phyloP scores from a whole-genome alignment of 2,329 filamentous ascomycete genomes.

The Penicillium frequentans region DNA sequence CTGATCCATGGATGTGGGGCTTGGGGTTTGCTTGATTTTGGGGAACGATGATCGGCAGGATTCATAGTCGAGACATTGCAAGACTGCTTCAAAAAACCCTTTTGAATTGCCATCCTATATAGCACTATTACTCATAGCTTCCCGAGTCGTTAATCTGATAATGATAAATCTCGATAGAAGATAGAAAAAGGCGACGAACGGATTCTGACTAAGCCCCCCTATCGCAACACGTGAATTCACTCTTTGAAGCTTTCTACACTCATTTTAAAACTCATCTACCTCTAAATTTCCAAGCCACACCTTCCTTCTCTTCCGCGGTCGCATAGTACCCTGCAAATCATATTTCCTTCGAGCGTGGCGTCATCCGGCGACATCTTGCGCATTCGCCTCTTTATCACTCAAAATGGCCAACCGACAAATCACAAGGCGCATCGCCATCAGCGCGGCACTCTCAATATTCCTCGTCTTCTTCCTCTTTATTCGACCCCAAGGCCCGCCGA shows the following conservation, averaged over 20 bases:
- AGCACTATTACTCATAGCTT: too few species aligned
- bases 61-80: neutral
- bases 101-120: neutral
- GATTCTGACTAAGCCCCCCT: neutral
- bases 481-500: constrained; percentile 34
- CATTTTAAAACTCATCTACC: neutral
- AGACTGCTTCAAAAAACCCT: neutral
- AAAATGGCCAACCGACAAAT: constrained; percentile 40
- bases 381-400: neutral
- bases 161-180: too few species aligned
- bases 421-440: constrained; percentile 34
- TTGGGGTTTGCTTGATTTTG: neutral
- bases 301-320: neutral
- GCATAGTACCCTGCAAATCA: neutral
- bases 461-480: constrained; percentile 42
- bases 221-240: neutral
- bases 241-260: neutral
- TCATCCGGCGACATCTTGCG: constrained; percentile 5
- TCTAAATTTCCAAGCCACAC: neutral
- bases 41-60: neutral
- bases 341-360: neutral
- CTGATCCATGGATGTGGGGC: constrained; percentile 7
- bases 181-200: neutral
- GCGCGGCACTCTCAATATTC: constrained; percentile 32
- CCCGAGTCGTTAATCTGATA: too few species aligned